Base-by-base conservation (phyloP, 768 basidiomycete genomes). In the Boletus rubroflammeus region DNA sequence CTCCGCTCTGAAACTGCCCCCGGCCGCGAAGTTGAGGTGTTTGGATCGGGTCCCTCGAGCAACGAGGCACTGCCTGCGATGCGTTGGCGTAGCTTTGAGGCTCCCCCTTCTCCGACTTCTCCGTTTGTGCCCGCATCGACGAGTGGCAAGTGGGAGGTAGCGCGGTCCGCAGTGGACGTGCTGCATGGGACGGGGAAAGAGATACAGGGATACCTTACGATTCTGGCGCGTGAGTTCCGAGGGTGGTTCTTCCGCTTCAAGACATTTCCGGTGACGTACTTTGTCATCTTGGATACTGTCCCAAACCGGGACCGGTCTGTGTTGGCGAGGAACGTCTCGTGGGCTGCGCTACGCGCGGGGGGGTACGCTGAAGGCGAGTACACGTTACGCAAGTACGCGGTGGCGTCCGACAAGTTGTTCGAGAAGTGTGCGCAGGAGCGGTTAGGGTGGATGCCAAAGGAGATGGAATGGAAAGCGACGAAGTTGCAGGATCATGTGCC, bases 191-290 rank as follows among this genome's bases (percentile, higher is more conserved):
- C 47, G 3, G 15, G 47, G 0, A 6, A 6, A 26, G 47, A 32
- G 9, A 23, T 50, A 3, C 28, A 35, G 11, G 61, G 61, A 11
- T 61, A 58, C 52, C 60, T 64, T 7, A 55, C 47, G 1, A 13
- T 5, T 1, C 26, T 48, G 34, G 32, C 14, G 3, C 34, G 41
- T 0, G 19, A 48, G 1, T 28, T 7, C 8, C 8, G 5, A 13
- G 61, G 50, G 26, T 60, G 58, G 59, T 66, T 73, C 54, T 73
- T 72, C 56, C 59, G 40, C 10, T 69, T 59, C 58, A 73, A 69
- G 48, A 61, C 54, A 0, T 61, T 73, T 44, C 69, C 63, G 1
- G 72, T 72, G 28, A 71, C 57, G 23, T 73, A 68, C 47, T 62
- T 73, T 49, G 64, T 69, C 3, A 70, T 73, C 21, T 29, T 60